Evolutionary conservation across 164 flowering plant genomes (phyloP).

Genomic region (Stephania yunnanensis): DNA sequence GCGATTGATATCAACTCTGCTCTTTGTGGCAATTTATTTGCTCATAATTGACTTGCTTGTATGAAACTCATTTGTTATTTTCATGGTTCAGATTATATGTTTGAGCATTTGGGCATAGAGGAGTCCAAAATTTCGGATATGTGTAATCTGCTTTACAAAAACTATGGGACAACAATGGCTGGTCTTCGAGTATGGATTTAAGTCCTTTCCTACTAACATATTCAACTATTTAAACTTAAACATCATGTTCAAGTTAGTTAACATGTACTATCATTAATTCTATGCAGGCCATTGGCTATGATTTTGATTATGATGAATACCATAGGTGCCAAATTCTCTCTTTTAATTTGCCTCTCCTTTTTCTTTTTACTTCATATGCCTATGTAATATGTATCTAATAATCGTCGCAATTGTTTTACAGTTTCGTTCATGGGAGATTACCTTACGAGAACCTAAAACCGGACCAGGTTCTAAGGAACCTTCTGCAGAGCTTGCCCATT

Average conservation of each 20-base stretch:
- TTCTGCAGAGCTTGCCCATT: conserved; percentile 64
- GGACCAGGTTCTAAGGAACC: conserved; percentile 55
- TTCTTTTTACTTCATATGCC: neutral
- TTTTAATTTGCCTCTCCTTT: neutral
- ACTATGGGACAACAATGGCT: conserved; percentile 92
- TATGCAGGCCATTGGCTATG: conserved; percentile 75
- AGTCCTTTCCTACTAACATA: neutral
- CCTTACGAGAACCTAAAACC: conserved; percentile 74
- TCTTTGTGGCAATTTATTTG: too few species aligned
- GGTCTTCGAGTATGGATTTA: conserved; percentile 60
- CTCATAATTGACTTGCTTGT: neutral
- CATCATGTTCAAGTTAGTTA: neutral
- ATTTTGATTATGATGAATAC: conserved; percentile 73
- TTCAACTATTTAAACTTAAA: neutral
- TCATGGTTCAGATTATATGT: conserved; percentile 54
- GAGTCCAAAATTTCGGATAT: conserved; percentile 45
- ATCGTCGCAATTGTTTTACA: conserved; percentile 19
- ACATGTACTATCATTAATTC: neutral
- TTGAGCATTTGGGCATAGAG: conserved; percentile 62
- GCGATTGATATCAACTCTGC: neutral
- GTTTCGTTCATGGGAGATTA: conserved; percentile 85
- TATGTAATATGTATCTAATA: neutral
- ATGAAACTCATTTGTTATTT: neutral
- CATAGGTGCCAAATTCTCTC: conserved; percentile 48
- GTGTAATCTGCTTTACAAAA: conserved; percentile 50